Conservation (phyloP, 257 asterid species). For the Scutellaria minor region DNA sequence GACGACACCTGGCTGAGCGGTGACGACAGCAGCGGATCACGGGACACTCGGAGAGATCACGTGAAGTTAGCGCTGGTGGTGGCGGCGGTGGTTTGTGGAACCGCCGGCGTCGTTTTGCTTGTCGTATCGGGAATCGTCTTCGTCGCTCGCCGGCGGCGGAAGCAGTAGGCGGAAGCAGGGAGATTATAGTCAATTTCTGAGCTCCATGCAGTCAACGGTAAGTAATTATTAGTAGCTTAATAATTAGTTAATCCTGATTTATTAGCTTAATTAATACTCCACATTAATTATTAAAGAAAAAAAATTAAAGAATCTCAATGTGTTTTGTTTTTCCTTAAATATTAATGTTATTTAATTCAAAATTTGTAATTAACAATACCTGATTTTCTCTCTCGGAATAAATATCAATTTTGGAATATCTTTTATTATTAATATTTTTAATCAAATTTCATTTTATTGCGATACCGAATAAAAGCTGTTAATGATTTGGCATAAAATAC, state of each 20-base stretch:
- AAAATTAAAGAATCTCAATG: too few species aligned
- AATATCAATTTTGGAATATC: too few species aligned
- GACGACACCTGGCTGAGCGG: slow-evolving; percentile 50
- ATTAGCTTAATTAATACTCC: too few species aligned
- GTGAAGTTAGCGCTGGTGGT: slow-evolving; percentile 46
- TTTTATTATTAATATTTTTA: too few species aligned
- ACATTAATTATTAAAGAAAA: too few species aligned
- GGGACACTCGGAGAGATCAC: slow-evolving; percentile 42
- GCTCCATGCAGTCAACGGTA: slow-evolving; percentile 25
- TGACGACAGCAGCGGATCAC: slow-evolving; percentile 38
- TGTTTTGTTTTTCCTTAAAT: too few species aligned
- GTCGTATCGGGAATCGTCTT: slow-evolving; percentile 47
- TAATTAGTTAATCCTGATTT: background rate
- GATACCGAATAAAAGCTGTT: background rate
- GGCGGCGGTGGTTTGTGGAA: slow-evolving; percentile 58
- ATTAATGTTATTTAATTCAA: too few species aligned
- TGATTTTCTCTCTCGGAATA: too few species aligned
- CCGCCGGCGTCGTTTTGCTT: slow-evolving; percentile 56
- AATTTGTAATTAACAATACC: too few species aligned
- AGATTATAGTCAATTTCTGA: slow-evolving; percentile 20
- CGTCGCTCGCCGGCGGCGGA: slow-evolving; percentile 42
- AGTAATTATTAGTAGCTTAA: background rate
- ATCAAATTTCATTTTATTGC: too few species aligned
- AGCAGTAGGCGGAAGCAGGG: slow-evolving; percentile 31
- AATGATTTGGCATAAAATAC: background rate